phyloP scores from a whole-genome alignment of 331 rosid genomes.

The Quercus tomentella region DNA sequence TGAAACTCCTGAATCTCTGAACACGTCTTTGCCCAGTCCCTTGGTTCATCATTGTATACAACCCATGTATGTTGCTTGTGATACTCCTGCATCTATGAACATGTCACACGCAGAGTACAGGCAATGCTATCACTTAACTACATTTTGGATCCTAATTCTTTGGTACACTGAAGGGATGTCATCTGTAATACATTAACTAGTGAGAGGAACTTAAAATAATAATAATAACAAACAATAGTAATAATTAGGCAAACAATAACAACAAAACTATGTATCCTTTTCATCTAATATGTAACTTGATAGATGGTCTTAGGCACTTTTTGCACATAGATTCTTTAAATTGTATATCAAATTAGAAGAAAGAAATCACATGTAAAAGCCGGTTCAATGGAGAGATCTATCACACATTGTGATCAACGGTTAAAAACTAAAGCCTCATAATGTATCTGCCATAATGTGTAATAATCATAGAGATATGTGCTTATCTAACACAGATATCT shows the following conservation, averaged over 20 bases:
- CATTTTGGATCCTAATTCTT: conserved; percentile 48
- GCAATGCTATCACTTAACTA: conserved; percentile 39
- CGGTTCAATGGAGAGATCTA: neutral
- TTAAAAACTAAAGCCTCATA: neutral
- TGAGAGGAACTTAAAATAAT: conserved; percentile 11
- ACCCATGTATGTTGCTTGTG: conserved; percentile 33
- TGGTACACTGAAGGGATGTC: conserved; percentile 48
- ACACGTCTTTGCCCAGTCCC: conserved; percentile 23
- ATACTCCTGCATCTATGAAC: conserved; percentile 42
- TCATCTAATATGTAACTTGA: neutral
- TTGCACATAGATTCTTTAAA: neutral
- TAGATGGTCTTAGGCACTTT: neutral
- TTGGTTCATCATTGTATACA: conserved; percentile 33
- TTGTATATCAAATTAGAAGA: neutral
- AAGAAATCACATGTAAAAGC: neutral
- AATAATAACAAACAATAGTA: no score
- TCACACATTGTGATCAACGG: neutral
- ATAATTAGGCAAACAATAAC: neutral
- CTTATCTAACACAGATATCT: no score
- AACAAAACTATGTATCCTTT: neutral
- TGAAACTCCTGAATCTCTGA: conserved; percentile 40
- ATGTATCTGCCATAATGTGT: neutral
- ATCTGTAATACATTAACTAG: conserved; percentile 47
- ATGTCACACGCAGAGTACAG: conserved; percentile 33
- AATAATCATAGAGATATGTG: no score